These are phyloP conservation scores for Botrytis fragariae DNA, from an alignment of 2,329 filamentous ascomycete species.

Conservation along the genomic window DNA sequence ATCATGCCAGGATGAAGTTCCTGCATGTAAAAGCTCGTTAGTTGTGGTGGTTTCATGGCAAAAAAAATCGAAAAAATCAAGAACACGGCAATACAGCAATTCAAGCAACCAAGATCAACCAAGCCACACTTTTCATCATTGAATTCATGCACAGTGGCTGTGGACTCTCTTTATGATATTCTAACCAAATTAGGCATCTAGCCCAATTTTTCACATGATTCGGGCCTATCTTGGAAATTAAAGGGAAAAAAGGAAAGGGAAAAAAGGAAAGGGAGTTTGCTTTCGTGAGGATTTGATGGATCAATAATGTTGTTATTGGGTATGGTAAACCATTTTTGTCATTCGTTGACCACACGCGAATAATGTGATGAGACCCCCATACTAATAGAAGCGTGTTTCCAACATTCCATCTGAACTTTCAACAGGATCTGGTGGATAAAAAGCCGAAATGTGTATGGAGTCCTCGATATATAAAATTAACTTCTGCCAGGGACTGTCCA, in stretches of 20 bases:
- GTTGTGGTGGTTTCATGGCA: neutral
- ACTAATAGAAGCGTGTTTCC: neutral
- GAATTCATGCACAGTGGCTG: constrained; percentile 3
- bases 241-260: neutral
- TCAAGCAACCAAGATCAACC: neutral
- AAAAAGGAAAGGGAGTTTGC: neutral
- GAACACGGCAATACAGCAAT: neutral
- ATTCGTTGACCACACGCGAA: neutral
- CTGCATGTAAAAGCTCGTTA: neutral
- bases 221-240: neutral
- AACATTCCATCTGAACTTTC: neutral
- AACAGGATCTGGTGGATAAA: neutral
- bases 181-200: neutral
- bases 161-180: neutral
- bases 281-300: neutral
- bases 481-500: neutral
- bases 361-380: neutral
- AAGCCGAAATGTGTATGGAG: neutral
- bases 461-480: neutral
- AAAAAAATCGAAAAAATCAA: neutral
- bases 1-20: neutral
- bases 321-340: neutral
- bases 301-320: neutral
- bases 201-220: neutral
- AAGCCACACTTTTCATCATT: constrained; percentile 5